These are phyloP conservation scores for Pezicula carpinea DNA, from an alignment of 2,329 filamentous ascomycete genomes.

Conservation along the genomic window DNA sequence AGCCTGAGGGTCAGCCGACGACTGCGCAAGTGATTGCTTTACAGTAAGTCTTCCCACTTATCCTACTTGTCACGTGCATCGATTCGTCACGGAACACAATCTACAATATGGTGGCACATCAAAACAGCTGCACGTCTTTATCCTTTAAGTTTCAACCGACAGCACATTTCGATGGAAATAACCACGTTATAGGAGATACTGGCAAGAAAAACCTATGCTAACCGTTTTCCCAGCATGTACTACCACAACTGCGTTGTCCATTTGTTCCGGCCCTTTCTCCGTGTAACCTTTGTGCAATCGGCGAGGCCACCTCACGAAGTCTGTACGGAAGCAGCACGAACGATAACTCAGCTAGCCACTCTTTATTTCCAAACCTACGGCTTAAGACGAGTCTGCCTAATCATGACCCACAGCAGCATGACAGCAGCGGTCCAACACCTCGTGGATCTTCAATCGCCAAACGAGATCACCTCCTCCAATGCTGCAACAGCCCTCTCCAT, in stretches of 20 bases:
- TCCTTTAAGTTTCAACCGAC: too few relatives aligned
- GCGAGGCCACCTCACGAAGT: constrained; percentile 18
- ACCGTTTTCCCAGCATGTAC: constrained; percentile 48
- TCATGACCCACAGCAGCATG: constrained; percentile 20
- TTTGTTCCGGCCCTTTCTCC: constrained; percentile 60
- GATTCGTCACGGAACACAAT: too few relatives aligned
- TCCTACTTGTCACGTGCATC: too few relatives aligned
- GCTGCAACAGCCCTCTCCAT: constrained; percentile 6
- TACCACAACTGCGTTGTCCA: constrained; percentile 63
- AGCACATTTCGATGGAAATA: too few relatives aligned
- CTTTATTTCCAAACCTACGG: constrained; percentile 18
- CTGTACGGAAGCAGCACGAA: constrained; percentile 22
- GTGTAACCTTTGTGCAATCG: constrained; percentile 15
- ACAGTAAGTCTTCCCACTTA: constrained; percentile 50
- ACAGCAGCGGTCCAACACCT: constrained; percentile 19
- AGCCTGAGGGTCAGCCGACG: constrained; percentile 40
- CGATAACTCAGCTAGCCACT: constrained; percentile 24
- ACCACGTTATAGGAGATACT: too few relatives aligned
- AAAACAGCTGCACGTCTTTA: too few relatives aligned
- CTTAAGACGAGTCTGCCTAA: constrained; percentile 13
- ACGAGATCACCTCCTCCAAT: background rate
- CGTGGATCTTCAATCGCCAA: constrained; percentile 3
- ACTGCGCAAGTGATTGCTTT: constrained; percentile 36
- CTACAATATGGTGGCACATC: too few relatives aligned
- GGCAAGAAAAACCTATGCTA: background rate